Conservation (phyloP, 345 rosid species). For the Raphanus raphanistrum region DNA sequence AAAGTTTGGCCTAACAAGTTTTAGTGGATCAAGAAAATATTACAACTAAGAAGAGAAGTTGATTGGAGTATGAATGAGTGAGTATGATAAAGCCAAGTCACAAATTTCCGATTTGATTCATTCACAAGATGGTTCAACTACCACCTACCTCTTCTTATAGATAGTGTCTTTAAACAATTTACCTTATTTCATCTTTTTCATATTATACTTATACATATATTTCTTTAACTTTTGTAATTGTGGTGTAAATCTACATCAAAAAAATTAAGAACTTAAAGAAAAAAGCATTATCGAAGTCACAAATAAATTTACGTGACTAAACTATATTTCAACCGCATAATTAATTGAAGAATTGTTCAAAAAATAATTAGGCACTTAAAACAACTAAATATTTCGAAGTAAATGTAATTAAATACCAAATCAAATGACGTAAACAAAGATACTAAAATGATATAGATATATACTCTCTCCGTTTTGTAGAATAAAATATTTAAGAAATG, state of each 20-base stretch:
- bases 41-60: background rate
- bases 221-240: background rate
- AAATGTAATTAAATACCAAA: too few relatives aligned
- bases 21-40: background rate
- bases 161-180: constrained; percentile 15
- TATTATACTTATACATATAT: background rate
- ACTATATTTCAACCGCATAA: too few relatives aligned
- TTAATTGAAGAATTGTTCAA: background rate
- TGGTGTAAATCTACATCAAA: background rate
- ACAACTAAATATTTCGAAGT: too few relatives aligned
- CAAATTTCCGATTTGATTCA: constrained; percentile 14
- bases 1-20: background rate
- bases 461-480: too few relatives aligned
- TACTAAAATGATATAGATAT: too few relatives aligned
- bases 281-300: background rate
- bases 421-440: too few relatives aligned
- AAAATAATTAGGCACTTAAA: background rate
- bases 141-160: constrained; percentile 51
- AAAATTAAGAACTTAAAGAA: background rate
- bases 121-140: constrained; percentile 61
- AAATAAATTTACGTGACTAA: background rate
- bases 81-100: background rate
- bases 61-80: background rate
- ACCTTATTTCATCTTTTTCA: constrained; percentile 21
- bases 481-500: too few relatives aligned